phyloP scores from a whole-genome alignment of 306 rosid species.

The Pueraria montana region DNA sequence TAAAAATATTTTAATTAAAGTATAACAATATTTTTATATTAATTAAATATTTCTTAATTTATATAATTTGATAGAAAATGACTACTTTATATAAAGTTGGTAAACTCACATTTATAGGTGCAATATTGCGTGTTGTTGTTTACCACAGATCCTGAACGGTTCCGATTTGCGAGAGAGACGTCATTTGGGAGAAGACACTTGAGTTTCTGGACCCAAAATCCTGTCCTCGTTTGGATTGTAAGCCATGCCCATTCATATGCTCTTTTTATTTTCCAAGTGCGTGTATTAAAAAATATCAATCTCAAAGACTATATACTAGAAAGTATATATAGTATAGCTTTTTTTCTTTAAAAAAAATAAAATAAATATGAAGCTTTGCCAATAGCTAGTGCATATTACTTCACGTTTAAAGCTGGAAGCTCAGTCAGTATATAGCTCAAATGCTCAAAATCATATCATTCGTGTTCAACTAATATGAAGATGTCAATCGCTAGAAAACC shows the following conservation, averaged over 20 bases:
- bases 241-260: background rate
- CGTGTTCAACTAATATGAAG: no score
- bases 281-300: no score
- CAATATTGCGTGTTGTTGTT: background rate
- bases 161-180: background rate
- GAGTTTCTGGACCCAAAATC: slow-evolving; percentile 5
- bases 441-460: no score
- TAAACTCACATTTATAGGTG: background rate
- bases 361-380: no score
- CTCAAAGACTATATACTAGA: no score
- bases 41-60: background rate
- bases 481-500: no score
- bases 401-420: no score
- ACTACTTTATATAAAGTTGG: background rate
- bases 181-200: slow-evolving; percentile 3
- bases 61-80: background rate
- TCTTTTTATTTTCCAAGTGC: no score
- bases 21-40: background rate
- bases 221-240: background rate
- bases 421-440: no score
- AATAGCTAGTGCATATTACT: background rate
- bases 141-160: background rate
- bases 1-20: background rate
- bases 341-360: no score
- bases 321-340: no score